Evolutionary conservation across 176 grass and related monocot genomes (phyloP).

Genomic region (Guadua angustifolia): DNA sequence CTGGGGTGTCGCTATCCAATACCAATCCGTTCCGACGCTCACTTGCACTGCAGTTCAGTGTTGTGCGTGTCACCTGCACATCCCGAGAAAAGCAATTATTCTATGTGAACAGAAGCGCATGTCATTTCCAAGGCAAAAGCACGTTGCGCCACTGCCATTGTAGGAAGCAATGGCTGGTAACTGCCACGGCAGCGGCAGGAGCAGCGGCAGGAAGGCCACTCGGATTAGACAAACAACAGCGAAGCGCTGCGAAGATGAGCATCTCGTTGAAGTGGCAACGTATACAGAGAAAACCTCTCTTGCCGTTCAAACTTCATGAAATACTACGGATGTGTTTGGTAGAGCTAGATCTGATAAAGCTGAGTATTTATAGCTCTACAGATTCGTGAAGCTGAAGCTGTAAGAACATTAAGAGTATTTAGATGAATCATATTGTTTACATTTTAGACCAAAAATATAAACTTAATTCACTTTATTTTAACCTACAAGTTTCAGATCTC

Average conservation of each 20-base stretch:
- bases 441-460: too few species aligned
- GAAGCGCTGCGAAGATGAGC: neutral
- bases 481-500: too few species aligned
- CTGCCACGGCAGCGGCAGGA: neutral
- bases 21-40: conserved; percentile 12
- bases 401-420: too few species aligned
- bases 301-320: too few species aligned
- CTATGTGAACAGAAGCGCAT: conserved; percentile 51
- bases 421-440: too few species aligned
- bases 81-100: conserved; percentile 84
- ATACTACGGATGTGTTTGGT: too few species aligned
- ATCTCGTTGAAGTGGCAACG: conserved; percentile 42
- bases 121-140: conserved; percentile 90
- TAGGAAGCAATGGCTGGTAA: neutral
- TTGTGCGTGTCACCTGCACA: conserved; percentile 21
- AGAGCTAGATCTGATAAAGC: too few species aligned
- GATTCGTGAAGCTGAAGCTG: too few species aligned
- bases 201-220: neutral
- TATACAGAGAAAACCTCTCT: too few species aligned
- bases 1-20: conserved; percentile 29
- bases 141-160: conserved; percentile 55
- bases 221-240: conserved; percentile 53
- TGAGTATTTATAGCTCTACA: too few species aligned
- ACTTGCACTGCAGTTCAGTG: conserved; percentile 43
- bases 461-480: too few species aligned